Evolutionary conservation across 2,329 filamentous ascomycete genomes (phyloP).

Genomic region (Triangularia setosa): DNA sequence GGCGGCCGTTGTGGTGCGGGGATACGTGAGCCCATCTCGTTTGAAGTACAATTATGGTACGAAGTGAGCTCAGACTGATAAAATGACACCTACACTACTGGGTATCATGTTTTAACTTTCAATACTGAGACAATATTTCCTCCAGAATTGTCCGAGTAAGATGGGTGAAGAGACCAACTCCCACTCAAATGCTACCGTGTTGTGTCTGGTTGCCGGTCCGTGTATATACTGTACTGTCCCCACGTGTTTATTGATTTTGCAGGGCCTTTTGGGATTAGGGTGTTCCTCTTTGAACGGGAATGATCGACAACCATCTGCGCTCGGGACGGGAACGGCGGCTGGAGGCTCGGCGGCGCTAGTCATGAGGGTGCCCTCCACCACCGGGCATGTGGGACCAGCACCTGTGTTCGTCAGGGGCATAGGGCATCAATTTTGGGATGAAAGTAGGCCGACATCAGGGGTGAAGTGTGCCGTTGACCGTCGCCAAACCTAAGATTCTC

Average conservation of each 20-base stretch:
- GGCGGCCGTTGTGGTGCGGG: not conserved
- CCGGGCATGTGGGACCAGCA: not conserved
- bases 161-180: not conserved
- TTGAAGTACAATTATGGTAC: not conserved
- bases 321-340: constrained; percentile 8
- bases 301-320: not conserved
- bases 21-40: not conserved
- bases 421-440: not conserved
- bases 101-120: not conserved
- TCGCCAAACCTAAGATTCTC: too few species aligned
- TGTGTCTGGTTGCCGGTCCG: not conserved
- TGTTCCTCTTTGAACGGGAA: not conserved
- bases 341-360: not conserved
- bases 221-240: not conserved
- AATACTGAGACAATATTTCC: not conserved
- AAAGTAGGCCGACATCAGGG: not conserved
- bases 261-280: not conserved
- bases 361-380: not conserved
- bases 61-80: not conserved
- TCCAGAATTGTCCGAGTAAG: not conserved
- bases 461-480: too few species aligned
- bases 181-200: not conserved
- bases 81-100: not conserved
- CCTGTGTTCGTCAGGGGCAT: not conserved
- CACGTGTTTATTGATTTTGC: constrained; percentile 3